Percentiles rank a stretch among this genome's conserved stretches.
Evolutionary conservation across 805 yeast genomes (phyloP).

Genomic region (Nakazawaea peltata): DNA sequence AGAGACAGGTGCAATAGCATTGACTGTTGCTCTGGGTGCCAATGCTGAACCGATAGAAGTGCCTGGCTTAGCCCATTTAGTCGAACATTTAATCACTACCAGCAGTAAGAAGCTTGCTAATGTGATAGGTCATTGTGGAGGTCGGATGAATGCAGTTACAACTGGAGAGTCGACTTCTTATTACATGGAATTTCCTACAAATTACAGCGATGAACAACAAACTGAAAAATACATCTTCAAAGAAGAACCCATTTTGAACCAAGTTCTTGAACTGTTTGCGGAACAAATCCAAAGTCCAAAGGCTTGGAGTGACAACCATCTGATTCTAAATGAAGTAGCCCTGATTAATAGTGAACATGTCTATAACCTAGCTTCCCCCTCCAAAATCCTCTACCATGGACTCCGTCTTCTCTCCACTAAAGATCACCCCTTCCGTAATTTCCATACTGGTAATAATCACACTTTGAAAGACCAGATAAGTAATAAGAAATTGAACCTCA

Average conservation of each 20-base stretch:
- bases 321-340: constrained; percentile 44
- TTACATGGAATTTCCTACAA: constrained; percentile 52
- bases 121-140: constrained; percentile 40
- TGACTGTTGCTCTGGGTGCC: constrained; percentile 77
- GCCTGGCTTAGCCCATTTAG: constrained; percentile 83
- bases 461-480: constrained; percentile 34
- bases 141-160: constrained; percentile 60
- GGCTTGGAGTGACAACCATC: too few species aligned
- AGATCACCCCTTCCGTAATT: constrained; percentile 48
- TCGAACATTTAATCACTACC: constrained; percentile 65
- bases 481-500: constrained; percentile 26
- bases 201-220: too few species aligned
- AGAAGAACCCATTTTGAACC: constrained; percentile 33
- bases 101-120: constrained; percentile 50
- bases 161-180: constrained; percentile 60
- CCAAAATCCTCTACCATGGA: constrained; percentile 52
- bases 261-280: constrained; percentile 40
- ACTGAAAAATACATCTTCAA: neutral
- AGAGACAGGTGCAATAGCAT: constrained; percentile 56
- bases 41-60: constrained; percentile 63
- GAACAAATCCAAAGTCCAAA: too few species aligned
- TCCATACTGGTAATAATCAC: constrained; percentile 56
- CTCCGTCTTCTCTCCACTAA: constrained; percentile 38
- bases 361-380: constrained; percentile 34
- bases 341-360: constrained; percentile 64